Conservation (phyloP, 805 yeast genomes). For the Saccharomycopsis sp. region DNA sequence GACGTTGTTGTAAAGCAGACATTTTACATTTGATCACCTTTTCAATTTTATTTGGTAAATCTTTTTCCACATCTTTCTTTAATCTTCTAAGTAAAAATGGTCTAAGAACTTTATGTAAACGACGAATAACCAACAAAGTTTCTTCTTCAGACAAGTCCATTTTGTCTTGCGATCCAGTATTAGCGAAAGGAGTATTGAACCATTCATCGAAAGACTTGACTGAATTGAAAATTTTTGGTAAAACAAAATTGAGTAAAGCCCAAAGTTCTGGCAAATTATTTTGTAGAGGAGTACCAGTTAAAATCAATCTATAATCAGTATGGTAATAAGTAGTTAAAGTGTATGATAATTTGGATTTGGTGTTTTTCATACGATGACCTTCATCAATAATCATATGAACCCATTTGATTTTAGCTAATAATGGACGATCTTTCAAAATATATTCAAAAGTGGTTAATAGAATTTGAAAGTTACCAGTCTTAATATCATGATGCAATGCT, state of each 20-base stretch:
- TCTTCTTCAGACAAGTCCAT: conserved; percentile 81
- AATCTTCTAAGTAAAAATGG: conserved; percentile 77
- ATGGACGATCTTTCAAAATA: conserved; percentile 65
- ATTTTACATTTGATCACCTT: conserved; percentile 72
- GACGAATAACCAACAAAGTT: conserved; percentile 65
- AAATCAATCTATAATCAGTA: conserved; percentile 66
- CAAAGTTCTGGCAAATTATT: conserved; percentile 78
- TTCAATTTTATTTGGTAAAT: conserved; percentile 75
- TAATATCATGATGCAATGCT: conserved; percentile 49
- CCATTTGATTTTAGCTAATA: conserved; percentile 60
- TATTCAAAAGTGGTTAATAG: conserved; percentile 75
- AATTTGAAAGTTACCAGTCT: conserved; percentile 64
- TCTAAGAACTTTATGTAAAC: conserved; percentile 78
- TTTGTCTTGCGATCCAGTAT: conserved; percentile 73
- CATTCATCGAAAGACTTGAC: conserved; percentile 82
- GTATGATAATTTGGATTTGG: conserved; percentile 60
- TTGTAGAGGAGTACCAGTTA: conserved; percentile 84
- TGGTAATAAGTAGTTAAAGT: conserved; percentile 64
- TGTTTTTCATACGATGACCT: conserved; percentile 83
- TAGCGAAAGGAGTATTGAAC: conserved; percentile 85
- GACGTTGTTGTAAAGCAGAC: conserved; percentile 57
- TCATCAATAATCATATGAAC: conserved; percentile 86
- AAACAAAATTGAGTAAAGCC: conserved; percentile 73
- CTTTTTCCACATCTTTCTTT: conserved; percentile 81
- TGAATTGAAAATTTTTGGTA: conserved; percentile 78